Percentiles rank a stretch among this genome's conserved stretches.
Evolutionary conservation across 306 rosid species (phyloP).

Genomic region (Benincasa hispida): DNA sequence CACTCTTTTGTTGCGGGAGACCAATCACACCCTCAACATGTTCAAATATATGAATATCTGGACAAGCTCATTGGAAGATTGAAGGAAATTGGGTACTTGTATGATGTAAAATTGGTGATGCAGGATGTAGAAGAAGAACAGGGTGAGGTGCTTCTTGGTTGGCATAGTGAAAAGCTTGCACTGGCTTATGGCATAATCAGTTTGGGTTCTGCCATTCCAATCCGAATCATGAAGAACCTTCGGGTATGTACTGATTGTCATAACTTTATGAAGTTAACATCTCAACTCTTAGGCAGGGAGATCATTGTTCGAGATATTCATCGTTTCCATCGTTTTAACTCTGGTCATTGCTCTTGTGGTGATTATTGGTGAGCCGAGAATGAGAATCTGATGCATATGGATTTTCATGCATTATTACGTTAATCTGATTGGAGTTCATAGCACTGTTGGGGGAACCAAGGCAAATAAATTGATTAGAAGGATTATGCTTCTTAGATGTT

Average conservation of each 20-base stretch:
- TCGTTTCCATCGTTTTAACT: slow-evolving; percentile 59
- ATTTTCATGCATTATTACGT: not conserved
- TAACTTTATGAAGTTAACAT: slow-evolving; percentile 51
- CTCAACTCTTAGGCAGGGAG: slow-evolving; percentile 56
- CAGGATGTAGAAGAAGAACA: slow-evolving; percentile 80
- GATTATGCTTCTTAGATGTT: not conserved
- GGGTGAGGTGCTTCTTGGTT: slow-evolving; percentile 45
- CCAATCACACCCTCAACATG: slow-evolving; percentile 35
- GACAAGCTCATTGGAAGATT: slow-evolving; percentile 45
- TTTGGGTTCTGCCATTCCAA: slow-evolving; percentile 31
- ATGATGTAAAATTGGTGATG: slow-evolving; percentile 33
- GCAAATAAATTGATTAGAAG: not conserved
- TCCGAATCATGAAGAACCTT: slow-evolving; percentile 62
- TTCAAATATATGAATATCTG: slow-evolving; percentile 38
- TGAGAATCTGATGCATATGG: not conserved
- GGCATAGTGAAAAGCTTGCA: slow-evolving; percentile 78
- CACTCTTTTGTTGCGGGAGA: slow-evolving; percentile 55
- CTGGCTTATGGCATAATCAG: slow-evolving; percentile 42
- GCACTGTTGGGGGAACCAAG: not conserved
- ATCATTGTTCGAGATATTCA: slow-evolving; percentile 56
- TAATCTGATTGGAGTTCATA: not conserved
- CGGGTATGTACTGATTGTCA: slow-evolving; percentile 58
- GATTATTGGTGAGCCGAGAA: slow-evolving; percentile 50
- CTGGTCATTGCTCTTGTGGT: slow-evolving; percentile 60
- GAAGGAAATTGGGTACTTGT: slow-evolving; percentile 64